These are phyloP conservation scores for Metschnikowia henanensis DNA, from an alignment of 805 yeast species.

Conservation along the genomic window DNA sequence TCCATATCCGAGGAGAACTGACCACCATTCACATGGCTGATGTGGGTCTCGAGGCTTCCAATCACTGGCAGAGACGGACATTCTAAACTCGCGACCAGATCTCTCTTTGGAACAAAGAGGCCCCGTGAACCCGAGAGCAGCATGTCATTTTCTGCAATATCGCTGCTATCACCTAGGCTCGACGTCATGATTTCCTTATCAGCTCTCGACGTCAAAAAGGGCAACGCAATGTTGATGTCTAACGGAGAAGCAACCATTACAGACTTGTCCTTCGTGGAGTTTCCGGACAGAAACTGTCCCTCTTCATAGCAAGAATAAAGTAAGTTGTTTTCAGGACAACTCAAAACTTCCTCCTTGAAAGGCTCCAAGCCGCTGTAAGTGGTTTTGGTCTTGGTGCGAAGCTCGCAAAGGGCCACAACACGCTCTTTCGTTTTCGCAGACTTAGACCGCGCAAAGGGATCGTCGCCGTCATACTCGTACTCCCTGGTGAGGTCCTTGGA, in stretches of 20 bases:
- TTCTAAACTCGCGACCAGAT: conserved; percentile 10
- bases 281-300: conserved; percentile 5
- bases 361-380: conserved; percentile 39
- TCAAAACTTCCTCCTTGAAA: conserved; percentile 60
- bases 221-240: conserved; percentile 44
- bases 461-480: conserved; percentile 48
- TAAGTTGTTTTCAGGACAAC: conserved; percentile 60
- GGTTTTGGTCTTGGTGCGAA: conserved; percentile 50
- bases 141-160: not conserved
- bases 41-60: conserved; percentile 41
- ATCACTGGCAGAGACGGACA: conserved; percentile 32
- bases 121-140: conserved; percentile 5
- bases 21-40: conserved; percentile 24
- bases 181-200: conserved; percentile 33
- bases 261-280: conserved; percentile 1
- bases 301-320: conserved; percentile 54
- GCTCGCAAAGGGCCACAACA: conserved; percentile 58
- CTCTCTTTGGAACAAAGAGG: conserved; percentile 3
- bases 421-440: conserved; percentile 40
- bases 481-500: conserved; percentile 55
- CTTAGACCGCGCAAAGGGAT: conserved; percentile 13
- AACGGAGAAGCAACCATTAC: conserved; percentile 42
- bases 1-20: conserved; percentile 7
- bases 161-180: conserved; percentile 12
- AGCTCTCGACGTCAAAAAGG: conserved; percentile 38